Percentiles rank a stretch among this genome's conserved stretches.
phyloP scores from a whole-genome alignment of 108 stramenopile species.

The Asterionellopsis glacialis region DNA sequence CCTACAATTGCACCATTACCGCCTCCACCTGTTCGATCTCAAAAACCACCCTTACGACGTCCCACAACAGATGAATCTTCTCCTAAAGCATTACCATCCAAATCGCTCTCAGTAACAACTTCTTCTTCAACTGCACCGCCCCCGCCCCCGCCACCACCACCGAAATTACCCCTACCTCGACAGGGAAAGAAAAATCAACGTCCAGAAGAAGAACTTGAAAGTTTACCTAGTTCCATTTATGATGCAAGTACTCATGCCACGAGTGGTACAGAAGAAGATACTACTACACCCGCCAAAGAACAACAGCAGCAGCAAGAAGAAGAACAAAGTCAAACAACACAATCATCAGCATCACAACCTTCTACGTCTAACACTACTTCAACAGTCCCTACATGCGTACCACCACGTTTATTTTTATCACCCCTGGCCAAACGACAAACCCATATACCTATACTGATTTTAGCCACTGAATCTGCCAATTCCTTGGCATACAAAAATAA shows the following conservation, averaged over 20 bases:
- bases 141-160: background rate
- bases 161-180: background rate
- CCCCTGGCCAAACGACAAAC: slow-evolving; percentile 61
- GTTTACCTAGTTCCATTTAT: too few species aligned
- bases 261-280: too few species aligned
- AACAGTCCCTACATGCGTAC: background rate
- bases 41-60: background rate
- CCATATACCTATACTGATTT: slow-evolving; percentile 58
- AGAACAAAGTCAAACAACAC: background rate
- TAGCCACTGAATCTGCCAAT: slow-evolving; percentile 68
- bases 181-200: background rate
- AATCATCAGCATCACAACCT: too few species aligned
- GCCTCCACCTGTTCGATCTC: slow-evolving; percentile 7
- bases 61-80: background rate
- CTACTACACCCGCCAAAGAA: too few species aligned
- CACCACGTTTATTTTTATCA: slow-evolving; percentile 2
- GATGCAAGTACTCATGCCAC: too few species aligned
- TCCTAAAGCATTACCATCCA: background rate
- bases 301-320: background rate
- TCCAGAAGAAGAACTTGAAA: background rate
- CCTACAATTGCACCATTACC: background rate
- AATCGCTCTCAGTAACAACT: background rate
- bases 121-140: background rate
- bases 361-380: too few species aligned
- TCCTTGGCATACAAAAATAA: slow-evolving; percentile 68